phyloP scores from a whole-genome alignment of 495 filamentous ascomycete species.

The Evansstolkia leycettana region DNA sequence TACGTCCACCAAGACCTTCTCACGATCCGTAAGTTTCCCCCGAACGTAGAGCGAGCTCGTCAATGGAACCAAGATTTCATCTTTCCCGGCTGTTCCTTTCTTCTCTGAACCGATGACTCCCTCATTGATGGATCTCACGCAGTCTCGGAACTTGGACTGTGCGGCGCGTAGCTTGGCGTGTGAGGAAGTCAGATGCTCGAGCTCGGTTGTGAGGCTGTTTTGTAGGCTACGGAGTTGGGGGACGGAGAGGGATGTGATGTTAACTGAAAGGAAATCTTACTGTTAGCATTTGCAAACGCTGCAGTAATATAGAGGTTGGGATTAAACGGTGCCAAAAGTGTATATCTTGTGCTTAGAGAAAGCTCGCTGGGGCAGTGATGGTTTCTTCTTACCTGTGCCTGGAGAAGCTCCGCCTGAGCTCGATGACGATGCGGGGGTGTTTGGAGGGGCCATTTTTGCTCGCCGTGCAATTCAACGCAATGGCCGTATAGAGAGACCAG shows the following conservation, averaged over 20 bases:
- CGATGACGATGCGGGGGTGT: constrained; percentile 9
- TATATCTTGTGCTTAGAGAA: constrained; percentile 1
- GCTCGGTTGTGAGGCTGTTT: constrained; percentile 88
- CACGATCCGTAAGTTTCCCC: constrained; percentile 61
- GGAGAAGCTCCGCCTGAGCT: constrained; percentile 19
- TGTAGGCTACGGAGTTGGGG: constrained; percentile 58
- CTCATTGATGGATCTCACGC: constrained; percentile 58
- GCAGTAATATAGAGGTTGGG: not conserved
- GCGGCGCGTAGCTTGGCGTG: constrained; percentile 81
- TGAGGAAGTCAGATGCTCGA: constrained; percentile 82
- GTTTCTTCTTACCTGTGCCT: constrained; percentile 14
- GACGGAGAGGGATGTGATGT: constrained; percentile 46
- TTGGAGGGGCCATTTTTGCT: constrained; percentile 15
- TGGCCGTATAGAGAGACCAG: too few species aligned
- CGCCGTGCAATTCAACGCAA: too few species aligned
- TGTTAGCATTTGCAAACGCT: too few species aligned
- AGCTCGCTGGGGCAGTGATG: not conserved
- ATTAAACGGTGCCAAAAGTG: not conserved
- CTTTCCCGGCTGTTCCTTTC: constrained; percentile 22
- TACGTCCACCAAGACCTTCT: constrained; percentile 84
- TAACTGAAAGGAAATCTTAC: constrained; percentile 38
- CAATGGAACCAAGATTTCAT: constrained; percentile 72
- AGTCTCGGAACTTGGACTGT: constrained; percentile 85
- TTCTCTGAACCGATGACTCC: constrained; percentile 35
- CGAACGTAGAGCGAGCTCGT: constrained; percentile 91